A percentile compares a stretch with the other conserved stretches of the same genome.
Evolutionary conservation across 176 grass and related monocot species (phyloP).

Genomic region (Aegilops bicornis): DNA sequence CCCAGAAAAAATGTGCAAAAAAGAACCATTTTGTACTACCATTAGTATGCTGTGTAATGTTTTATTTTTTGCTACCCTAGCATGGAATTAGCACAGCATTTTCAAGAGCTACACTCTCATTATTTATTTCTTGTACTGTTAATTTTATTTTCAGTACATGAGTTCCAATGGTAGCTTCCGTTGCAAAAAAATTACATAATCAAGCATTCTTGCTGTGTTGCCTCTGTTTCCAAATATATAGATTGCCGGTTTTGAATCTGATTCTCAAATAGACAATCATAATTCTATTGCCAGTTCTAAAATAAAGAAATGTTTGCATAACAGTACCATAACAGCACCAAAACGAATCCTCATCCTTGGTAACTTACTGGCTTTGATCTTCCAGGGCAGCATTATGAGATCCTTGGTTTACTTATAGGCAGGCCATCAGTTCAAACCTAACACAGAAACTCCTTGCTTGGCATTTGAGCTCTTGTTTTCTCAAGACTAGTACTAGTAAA

Average conservation of each 20-base stretch:
- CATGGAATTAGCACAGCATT: not conserved
- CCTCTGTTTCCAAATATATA: conserved; percentile 78
- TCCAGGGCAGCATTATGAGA: too few relatives aligned
- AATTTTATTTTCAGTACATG: not conserved
- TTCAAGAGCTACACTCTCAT: not conserved
- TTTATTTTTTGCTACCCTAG: not conserved
- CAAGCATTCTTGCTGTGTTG: not conserved
- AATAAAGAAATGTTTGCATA: conserved; percentile 19
- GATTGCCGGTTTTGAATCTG: conserved; percentile 53
- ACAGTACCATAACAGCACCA: not conserved
- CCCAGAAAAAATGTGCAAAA: too few relatives aligned
- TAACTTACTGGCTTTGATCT: too few relatives aligned
- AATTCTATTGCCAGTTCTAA: not conserved
- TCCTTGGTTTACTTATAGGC: too few relatives aligned
- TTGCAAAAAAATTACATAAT: not conserved
- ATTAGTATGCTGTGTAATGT: not conserved
- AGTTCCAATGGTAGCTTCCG: not conserved
- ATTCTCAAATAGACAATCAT: not conserved
- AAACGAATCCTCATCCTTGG: too few relatives aligned
- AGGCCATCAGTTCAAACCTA: too few relatives aligned
- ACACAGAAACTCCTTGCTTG: too few relatives aligned
- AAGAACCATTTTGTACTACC: too few relatives aligned
- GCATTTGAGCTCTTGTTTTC: too few relatives aligned
- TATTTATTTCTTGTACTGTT: not conserved
- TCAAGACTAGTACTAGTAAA: too few relatives aligned